Base-by-base conservation (phyloP, 768 basidiomycete genomes). In the Auriculariales sp. region DNA sequence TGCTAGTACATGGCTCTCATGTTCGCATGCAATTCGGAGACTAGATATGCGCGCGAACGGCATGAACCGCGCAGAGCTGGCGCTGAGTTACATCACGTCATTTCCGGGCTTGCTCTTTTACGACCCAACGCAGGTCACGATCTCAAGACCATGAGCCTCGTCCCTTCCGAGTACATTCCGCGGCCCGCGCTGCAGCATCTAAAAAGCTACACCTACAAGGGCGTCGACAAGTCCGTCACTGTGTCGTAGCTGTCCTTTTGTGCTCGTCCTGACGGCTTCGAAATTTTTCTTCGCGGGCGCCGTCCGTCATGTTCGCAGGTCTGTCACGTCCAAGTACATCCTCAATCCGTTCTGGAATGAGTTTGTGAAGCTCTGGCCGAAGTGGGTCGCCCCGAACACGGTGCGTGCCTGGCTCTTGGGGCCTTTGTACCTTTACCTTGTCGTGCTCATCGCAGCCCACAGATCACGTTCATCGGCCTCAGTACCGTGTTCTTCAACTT, bases 401-500 rank as follows among this genome's bases (percentile, higher is more conserved):
- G 92, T 93, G 58, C 50, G 82, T 69, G 25, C 4, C 44, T 15
- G 49, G 4, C 27, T 15, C 29, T 3, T 25, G 14, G 28, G 3
- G 6, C 10, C 22, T 30, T 33, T 29, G 46, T 28, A 24, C 10
- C 19, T 28, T 46, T 47, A 53, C 25, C 57, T 33, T 47, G 10
- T 19, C 44, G 45, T 17, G 34, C 32, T 27, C 10, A 12, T 27
- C 27, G 29, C 36, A 25, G 28, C 6, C n/a, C 9, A n/a, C 50
- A 95, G 92, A 94, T 97, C 58, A 97, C 92, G 1, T 71, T 93
- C 25, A 76, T 80, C 0, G 95, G 95, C 17, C 75, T 97, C 1
- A 65, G 62, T 22, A 79, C 95, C 50, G 83, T 98, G 53, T 67
- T 84, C 52, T 53, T 84, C 59, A 98, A 99, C 68, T 84, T 97